Evolutionary conservation across 2,329 filamentous ascomycete genomes (phyloP), one percentile per base, ranked within the genome.

Genomic region (Aaosphaeria arxii): DNA sequence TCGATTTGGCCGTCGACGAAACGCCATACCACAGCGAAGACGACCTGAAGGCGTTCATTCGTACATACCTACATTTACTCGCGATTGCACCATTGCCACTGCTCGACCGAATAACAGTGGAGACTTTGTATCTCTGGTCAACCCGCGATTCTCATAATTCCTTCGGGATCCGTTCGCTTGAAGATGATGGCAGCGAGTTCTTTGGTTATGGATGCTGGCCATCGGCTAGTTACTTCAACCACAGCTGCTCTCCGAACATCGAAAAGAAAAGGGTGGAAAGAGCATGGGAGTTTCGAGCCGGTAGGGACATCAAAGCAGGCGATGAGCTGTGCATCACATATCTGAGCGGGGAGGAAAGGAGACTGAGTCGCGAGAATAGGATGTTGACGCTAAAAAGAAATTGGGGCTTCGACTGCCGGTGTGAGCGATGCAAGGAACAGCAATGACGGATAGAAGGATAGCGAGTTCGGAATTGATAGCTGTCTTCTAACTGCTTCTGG

Each of bases 181-280:
- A 71, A 44, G 73, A 75, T 43, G 74, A 73, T 33, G 72, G 72
- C 6, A 68, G 70, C 6, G 75, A 77, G 55, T 77, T 76, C 56
- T 72, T 77, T 50, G 75, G 75, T 11, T 78, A 74, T 43, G 74
- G 70, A 1, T 67, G 76, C 32, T 78, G 74, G 68, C 71, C 74
- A 1, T 58, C 60, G 5, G 74, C 75, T 1, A 73, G 69, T 51
- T 77, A 76, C 58, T 78, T 76, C 63, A 78, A 78, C 44, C 75
- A 78, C 52, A 71, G 67, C 5, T 78, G 75, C 55, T 57, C 44
- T 11, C 74, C 74, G 28, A 77, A 74, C 40, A 51, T 78, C 1
- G 58, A 57, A 40, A 77, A 77, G 65, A 58, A 52, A 38, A 59
- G 75, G 7, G 58, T 60, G 1, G 74, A 74, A 0, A 55, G 71